Percentiles rank a stretch among this genome's conserved stretches.
phyloP scores from a whole-genome alignment of 1,284 basidiomycete species.

The Fomitiporia mediterranea region DNA sequence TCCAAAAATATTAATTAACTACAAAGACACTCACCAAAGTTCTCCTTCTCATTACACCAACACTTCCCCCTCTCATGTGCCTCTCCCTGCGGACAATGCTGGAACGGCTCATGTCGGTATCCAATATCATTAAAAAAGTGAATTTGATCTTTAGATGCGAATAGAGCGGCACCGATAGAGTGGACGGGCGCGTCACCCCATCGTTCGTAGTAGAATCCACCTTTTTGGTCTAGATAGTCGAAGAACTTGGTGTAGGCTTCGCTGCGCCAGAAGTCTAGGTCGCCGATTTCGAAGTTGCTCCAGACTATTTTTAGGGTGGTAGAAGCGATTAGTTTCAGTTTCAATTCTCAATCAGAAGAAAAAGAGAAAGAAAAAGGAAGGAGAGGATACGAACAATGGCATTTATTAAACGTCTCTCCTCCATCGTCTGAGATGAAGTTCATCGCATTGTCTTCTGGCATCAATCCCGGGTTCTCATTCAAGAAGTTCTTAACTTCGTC shows the following conservation, averaged over 20 bases:
- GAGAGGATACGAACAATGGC: conserved; percentile 63
- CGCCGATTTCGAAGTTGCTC: conserved; percentile 90
- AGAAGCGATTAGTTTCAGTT: background rate
- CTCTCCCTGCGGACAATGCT: conserved; percentile 67
- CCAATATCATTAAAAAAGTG: conserved; percentile 70
- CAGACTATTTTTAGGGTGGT: conserved; percentile 59
- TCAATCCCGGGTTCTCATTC: conserved; percentile 58
- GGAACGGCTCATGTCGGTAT: conserved; percentile 76
- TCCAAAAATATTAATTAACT: background rate
- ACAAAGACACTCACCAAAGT: conserved; percentile 47
- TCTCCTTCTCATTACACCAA: conserved; percentile 59
- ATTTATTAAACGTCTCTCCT: conserved; percentile 77
- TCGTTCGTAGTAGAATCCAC: conserved; percentile 93
- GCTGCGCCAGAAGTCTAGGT: conserved; percentile 77
- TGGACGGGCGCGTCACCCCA: conserved; percentile 94
- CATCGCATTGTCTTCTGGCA: conserved; percentile 74
- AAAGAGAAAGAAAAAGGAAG: background rate
- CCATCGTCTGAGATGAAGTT: conserved; percentile 79
- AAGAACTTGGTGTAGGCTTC: conserved; percentile 86
- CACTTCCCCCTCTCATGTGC: conserved; percentile 58
- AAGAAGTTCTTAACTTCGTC: conserved; percentile 77
- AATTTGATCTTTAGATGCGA: conserved; percentile 76
- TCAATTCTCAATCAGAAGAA: background rate
- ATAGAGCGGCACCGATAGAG: conserved; percentile 80
- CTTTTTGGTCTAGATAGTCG: conserved; percentile 74